Base-by-base conservation (phyloP, 2,329 filamentous ascomycete genomes). In the Nannizziopsis barbatae region DNA sequence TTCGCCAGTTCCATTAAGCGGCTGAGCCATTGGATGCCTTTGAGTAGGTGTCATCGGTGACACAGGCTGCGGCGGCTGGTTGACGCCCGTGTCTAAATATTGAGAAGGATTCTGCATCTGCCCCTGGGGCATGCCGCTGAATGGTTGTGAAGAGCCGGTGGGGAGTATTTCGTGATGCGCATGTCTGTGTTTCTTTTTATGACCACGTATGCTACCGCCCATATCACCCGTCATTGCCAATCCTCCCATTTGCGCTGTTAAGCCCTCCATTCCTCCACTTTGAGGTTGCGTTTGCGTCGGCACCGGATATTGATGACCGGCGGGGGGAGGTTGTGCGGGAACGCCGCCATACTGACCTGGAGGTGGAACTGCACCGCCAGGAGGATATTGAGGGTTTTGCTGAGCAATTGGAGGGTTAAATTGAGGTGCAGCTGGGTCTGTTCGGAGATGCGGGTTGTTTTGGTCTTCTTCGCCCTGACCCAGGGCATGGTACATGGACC, bases 111-210 rank as follows among this genome's bases (percentile, higher is more conserved):
- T 50, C 14, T 76, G 72, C 18, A 73, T 73, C 27, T 74, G 77
- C 9, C 72, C 70, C 18, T 76, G 73, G 1, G 80, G 79, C 60
- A 82, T 78, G 52, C 79, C 82, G 62, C 83, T 82, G 68, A 84
- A 85, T 9, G 79, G 71, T 60, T 84, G 80, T 5, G 81, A 79
- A 31, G 79, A 80, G 43, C 80, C 79, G 4, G 74, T 74, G 10
- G 84, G 79, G 55, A 90, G 86, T 46, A 96, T 79, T 35, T 80
- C 83, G 65, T 96, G 90, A 66, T 94, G 85, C 54, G 89, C 90
- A 68, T 96, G 90, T 51, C 87, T 80, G 64, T 95, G 84, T 75
- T 95, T 95, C 79, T 95, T 96, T 75, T 89, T 84, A 44, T 71
- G 66, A 33, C 65, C 56, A 63, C 80, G 69, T 44, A 62, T 56